Evolutionary conservation across 768 basidiomycete species (phyloP).

Genomic region (Rhodotorula toruloides): DNA sequence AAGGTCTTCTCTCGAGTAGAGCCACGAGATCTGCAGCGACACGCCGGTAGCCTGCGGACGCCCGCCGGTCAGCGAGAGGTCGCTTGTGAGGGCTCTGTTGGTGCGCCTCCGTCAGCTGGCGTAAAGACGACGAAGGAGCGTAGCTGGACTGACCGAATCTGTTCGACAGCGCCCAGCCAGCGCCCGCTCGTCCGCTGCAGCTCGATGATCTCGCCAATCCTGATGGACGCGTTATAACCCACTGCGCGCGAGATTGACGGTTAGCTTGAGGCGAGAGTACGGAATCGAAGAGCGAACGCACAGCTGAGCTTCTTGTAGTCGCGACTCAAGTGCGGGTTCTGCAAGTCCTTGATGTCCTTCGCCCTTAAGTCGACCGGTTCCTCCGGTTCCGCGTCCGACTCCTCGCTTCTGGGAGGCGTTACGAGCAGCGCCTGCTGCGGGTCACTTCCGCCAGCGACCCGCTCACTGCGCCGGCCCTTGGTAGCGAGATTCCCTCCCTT

Average conservation of each 20-base stretch:
- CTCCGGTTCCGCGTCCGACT: too few relatives aligned
- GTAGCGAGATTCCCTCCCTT: not conserved
- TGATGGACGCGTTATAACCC: not conserved
- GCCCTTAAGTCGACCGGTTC: too few relatives aligned
- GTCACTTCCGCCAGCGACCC: not conserved
- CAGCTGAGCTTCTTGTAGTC: too few relatives aligned
- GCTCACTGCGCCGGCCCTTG: not conserved
- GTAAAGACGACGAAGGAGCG: not conserved
- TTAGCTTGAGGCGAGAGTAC: not conserved
- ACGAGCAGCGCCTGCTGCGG: not conserved
- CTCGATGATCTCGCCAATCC: slow-evolving; percentile 5
- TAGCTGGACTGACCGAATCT: not conserved
- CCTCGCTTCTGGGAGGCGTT: too few relatives aligned
- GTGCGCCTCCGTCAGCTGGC: not conserved
- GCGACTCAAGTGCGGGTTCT: too few relatives aligned
- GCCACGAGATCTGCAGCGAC: not conserved
- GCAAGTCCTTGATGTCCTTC: too few relatives aligned
- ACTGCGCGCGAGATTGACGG: not conserved
- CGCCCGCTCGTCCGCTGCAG: not conserved
- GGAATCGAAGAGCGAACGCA: too few relatives aligned
- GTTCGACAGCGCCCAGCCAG: not conserved
- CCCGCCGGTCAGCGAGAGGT: too few relatives aligned
- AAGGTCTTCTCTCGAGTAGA: not conserved
- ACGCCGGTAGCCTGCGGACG: not conserved
- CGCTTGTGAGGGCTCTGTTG: too few relatives aligned